These are phyloP conservation scores for Carex littledalei DNA, from an alignment of 176 grass and related monocot genomes.

Conservation along the genomic window DNA sequence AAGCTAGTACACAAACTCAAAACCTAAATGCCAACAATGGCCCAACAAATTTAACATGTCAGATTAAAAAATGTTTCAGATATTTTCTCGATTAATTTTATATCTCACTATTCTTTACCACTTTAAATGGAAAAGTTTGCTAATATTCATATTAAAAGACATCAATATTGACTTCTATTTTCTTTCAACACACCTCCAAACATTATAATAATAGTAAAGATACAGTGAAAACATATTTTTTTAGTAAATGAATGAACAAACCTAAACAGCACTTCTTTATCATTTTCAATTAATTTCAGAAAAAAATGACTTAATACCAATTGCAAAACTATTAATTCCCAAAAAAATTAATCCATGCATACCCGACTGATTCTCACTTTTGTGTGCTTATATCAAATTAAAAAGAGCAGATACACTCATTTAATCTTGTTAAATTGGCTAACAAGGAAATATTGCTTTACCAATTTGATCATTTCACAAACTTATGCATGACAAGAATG, in stretches of 20 bases:
- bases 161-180: not conserved
- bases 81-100: not conserved
- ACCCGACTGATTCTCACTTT: not conserved
- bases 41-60: too few species aligned
- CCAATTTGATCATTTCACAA: not conserved
- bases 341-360: not conserved
- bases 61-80: too few species aligned
- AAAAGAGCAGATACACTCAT: not conserved
- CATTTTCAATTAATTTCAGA: not conserved
- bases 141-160: not conserved
- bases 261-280: not conserved
- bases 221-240: not conserved
- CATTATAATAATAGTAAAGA: not conserved
- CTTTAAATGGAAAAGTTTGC: not conserved
- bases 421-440: not conserved
- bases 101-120: not conserved
- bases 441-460: not conserved
- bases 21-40: too few species aligned
- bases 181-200: not conserved
- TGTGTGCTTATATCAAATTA: not conserved
- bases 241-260: not conserved
- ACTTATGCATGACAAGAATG: not conserved
- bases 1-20: too few species aligned
- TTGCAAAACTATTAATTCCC: not conserved
- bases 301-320: not conserved